A percentile compares a stretch with the other conserved stretches of the same genome.
Conservation (phyloP, 2,329 filamentous ascomycete genomes). For the Parasarocladium wereldwijsianum region DNA sequence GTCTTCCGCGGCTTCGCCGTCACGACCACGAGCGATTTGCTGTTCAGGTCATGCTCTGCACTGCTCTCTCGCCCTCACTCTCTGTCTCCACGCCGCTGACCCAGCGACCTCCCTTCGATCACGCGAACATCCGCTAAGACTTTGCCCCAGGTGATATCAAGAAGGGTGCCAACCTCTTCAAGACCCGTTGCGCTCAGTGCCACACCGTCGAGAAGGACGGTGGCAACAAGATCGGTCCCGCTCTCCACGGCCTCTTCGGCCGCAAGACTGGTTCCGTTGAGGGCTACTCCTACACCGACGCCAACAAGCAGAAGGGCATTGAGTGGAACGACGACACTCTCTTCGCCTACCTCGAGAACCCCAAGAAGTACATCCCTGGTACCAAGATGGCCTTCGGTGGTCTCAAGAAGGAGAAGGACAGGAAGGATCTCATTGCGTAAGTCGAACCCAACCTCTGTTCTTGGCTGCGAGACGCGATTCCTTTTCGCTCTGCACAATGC, state of each 20-base stretch:
- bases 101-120: background rate
- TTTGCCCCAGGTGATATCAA: constrained; percentile 59
- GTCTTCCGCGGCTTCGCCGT: too few relatives aligned
- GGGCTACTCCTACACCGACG: constrained; percentile 95
- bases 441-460: constrained; percentile 19
- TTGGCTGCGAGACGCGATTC: background rate
- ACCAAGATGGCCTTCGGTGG: constrained; percentile 99
- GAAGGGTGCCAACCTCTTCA: constrained; percentile 98
- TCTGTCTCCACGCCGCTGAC: background rate
- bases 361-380: constrained; percentile 99
- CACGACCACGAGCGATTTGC: too few relatives aligned
- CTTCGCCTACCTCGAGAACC: constrained; percentile 98
- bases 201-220: constrained; percentile 86
- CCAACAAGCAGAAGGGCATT: constrained; percentile 96
- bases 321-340: constrained; percentile 77
- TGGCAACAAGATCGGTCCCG: constrained; percentile 96
- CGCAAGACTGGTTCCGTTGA: constrained; percentile 85
- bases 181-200: constrained; percentile 97
- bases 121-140: background rate
- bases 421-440: constrained; percentile 96
- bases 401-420: constrained; percentile 99
- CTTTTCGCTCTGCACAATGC: background rate
- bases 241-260: constrained; percentile 93
- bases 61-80: too few relatives aligned
- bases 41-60: too few relatives aligned